phyloP scores from a whole-genome alignment of 2,329 filamentous ascomycete species.

The Alternaria incomplexa region DNA sequence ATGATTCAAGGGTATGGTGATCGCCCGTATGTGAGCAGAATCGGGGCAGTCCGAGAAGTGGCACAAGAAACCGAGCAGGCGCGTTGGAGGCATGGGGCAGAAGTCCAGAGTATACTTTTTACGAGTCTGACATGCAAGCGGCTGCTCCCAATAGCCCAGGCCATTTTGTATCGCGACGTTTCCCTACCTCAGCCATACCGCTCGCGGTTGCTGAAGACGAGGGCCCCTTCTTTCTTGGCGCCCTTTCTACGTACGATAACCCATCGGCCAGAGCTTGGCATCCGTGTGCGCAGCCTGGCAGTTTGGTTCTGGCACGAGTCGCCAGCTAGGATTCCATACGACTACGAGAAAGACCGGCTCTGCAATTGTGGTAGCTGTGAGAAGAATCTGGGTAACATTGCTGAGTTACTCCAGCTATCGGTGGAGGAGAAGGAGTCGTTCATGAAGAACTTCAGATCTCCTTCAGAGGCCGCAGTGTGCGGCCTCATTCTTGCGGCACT shows the following conservation, averaged over 20 bases:
- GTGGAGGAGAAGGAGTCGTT: neutral
- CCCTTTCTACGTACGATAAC: neutral
- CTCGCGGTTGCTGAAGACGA: neutral
- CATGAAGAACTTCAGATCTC: neutral
- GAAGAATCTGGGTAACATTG: neutral
- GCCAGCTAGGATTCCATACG: neutral
- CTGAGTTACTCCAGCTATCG: neutral
- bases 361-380: neutral
- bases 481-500: neutral
- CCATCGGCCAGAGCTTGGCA: neutral
- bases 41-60: neutral
- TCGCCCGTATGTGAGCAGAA: neutral
- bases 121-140: neutral
- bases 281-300: neutral
- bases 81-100: neutral
- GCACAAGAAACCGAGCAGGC: neutral
- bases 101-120: neutral
- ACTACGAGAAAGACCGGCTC: neutral
- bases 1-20: neutral
- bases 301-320: neutral
- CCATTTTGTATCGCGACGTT: neutral
- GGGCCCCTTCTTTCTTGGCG: neutral
- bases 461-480: neutral
- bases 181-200: neutral
- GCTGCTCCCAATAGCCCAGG: neutral